Conservation (phyloP, 2,329 filamentous ascomycete species). For the Aspergillus pseudotamarii region DNA sequence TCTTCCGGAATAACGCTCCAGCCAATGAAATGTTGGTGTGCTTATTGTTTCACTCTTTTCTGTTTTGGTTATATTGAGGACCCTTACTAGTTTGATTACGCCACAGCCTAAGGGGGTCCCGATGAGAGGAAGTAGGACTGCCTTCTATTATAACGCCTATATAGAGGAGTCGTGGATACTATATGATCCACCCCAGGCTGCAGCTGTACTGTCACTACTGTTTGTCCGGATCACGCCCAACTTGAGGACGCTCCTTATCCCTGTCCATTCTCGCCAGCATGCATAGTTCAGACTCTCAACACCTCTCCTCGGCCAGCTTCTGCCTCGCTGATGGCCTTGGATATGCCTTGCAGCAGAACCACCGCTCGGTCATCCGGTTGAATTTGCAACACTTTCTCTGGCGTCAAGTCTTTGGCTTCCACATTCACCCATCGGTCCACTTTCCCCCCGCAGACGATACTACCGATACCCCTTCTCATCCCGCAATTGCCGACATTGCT, state of each 20-base stretch:
- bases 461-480: neutral
- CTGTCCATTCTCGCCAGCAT: neutral
- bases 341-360: neutral
- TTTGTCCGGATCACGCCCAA: neutral
- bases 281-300: neutral
- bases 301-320: neutral
- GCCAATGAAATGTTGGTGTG: neutral
- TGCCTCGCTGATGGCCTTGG: neutral
- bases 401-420: neutral
- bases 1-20: neutral
- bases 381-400: neutral
- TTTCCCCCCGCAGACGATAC: too few species aligned
- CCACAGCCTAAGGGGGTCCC: too few species aligned
- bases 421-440: neutral
- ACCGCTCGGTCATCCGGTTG: neutral
- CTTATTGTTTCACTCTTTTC: too few species aligned
- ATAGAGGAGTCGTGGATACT: neutral
- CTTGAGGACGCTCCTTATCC: neutral
- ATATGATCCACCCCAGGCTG: neutral
- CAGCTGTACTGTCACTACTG: neutral
- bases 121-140: too few species aligned
- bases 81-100: too few species aligned
- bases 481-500: neutral
- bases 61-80: too few species aligned
- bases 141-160: neutral